phyloP scores from a whole-genome alignment of 441 rosid genomes.

The Pelargonium australe region DNA sequence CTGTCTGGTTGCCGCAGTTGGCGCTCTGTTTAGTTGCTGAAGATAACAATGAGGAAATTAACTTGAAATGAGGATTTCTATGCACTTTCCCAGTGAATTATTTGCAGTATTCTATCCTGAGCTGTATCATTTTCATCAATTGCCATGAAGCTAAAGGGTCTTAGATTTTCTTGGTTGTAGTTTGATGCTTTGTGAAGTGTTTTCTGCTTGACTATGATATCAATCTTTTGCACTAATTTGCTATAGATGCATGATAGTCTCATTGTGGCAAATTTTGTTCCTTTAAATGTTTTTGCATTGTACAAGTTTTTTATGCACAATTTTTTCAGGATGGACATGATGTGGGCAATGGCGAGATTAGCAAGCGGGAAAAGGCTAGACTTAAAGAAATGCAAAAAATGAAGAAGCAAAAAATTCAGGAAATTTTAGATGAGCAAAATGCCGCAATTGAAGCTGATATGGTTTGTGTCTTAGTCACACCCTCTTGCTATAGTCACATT shows the following conservation, averaged over 20 bases:
- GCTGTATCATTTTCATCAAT: neutral
- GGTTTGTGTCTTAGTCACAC: slow-evolving; percentile 32
- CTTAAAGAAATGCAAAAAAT: slow-evolving; percentile 78
- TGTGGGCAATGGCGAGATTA: slow-evolving; percentile 36
- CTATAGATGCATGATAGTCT: neutral
- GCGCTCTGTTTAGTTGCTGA: neutral
- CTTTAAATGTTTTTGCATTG: neutral
- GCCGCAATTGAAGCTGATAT: slow-evolving; percentile 93
- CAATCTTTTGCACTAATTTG: too few relatives aligned
- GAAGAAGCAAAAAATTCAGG: slow-evolving; percentile 91
- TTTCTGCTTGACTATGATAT: neutral
- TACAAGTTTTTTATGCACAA: neutral
- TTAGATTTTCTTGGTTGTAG: neutral
- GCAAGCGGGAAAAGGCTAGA: slow-evolving; percentile 86
- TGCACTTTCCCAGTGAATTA: too few relatives aligned
- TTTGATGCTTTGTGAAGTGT: neutral
- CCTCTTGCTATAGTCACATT: neutral
- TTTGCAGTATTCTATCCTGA: too few relatives aligned
- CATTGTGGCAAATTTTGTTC: too few relatives aligned
- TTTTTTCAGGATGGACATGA: slow-evolving; percentile 45
- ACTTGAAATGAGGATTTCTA: neutral
- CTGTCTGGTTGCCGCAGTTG: neutral
- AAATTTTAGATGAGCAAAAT: slow-evolving; percentile 80
- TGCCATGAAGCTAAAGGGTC: neutral
- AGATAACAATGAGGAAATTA: neutral